phyloP scores from a whole-genome alignment of 495 filamentous ascomycete species.

The Penicillium samsonianum region DNA sequence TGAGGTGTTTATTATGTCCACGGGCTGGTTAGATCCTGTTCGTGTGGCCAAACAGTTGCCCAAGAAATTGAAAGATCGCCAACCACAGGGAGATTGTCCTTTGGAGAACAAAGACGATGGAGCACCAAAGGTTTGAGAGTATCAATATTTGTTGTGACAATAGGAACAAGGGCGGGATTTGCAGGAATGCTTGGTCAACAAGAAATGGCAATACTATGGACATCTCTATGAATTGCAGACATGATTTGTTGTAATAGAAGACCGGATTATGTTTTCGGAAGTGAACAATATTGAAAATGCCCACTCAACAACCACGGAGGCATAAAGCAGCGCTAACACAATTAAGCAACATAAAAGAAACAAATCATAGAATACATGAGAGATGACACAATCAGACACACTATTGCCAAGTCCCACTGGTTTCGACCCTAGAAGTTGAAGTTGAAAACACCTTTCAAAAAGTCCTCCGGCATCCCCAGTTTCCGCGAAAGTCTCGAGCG shows the following conservation, averaged over 20 bases:
- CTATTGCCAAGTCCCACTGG: background rate
- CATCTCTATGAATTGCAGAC: background rate
- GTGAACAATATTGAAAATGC: background rate
- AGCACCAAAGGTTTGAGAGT: constrained; percentile 1
- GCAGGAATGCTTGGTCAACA: background rate
- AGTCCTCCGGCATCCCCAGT: background rate
- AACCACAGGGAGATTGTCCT: background rate
- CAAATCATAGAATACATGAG: background rate
- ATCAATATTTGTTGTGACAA: background rate
- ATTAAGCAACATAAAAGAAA: background rate
- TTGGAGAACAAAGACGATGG: background rate
- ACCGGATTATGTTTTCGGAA: background rate
- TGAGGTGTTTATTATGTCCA: constrained; percentile 44
- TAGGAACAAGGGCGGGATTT: background rate
- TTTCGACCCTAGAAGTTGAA: background rate
- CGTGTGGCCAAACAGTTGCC: background rate
- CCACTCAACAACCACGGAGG: background rate
- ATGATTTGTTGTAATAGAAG: background rate
- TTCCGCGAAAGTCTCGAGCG: background rate
- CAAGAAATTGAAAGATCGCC: background rate
- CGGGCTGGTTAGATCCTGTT: background rate
- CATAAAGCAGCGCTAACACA: background rate
- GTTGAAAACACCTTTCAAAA: background rate
- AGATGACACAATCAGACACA: background rate
- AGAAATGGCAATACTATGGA: background rate